These are phyloP conservation scores for Calonectria fujianensis DNA, from an alignment of 2,329 filamentous ascomycete species.

Conservation along the genomic window DNA sequence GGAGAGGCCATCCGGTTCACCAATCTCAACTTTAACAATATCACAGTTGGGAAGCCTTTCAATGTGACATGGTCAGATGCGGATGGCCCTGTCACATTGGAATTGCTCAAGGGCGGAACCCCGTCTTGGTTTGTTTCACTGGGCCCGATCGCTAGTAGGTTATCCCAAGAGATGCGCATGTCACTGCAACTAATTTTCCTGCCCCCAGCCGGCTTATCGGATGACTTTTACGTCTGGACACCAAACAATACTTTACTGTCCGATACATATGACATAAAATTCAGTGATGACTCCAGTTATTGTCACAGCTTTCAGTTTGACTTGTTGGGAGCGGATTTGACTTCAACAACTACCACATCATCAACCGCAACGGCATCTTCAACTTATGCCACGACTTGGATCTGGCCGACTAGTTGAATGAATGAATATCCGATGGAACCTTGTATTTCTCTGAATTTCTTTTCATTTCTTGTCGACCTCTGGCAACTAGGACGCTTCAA, in stretches of 20 bases:
- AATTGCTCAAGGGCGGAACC: not conserved
- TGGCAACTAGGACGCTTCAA: too few relatives aligned
- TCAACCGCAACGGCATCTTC: not conserved
- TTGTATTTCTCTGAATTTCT: not conserved
- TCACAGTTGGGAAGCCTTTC: conserved; percentile 8
- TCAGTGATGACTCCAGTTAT: not conserved
- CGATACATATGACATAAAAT: conserved; percentile 6
- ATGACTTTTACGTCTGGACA: conserved; percentile 2
- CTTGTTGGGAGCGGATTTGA: not conserved
- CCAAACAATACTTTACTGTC: conserved; percentile 2
- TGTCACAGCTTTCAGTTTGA: conserved; percentile 12
- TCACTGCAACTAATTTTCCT: not conserved
- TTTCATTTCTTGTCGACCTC: not conserved
- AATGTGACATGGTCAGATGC: not conserved
- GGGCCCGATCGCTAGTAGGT: not conserved
- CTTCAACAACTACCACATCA: not conserved
- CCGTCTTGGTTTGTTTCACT: not conserved
- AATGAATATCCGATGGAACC: not conserved
- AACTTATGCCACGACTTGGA: conserved; percentile 2
- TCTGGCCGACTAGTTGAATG: not conserved
- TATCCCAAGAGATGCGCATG: too few relatives aligned
- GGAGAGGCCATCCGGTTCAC: not conserved
- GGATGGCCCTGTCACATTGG: not conserved
- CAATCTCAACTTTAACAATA: conserved; percentile 1
- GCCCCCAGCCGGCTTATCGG: not conserved